These are phyloP conservation scores for Ephemerocybe angulata DNA, from an alignment of 768 basidiomycete genomes.

Conservation along the genomic window DNA sequence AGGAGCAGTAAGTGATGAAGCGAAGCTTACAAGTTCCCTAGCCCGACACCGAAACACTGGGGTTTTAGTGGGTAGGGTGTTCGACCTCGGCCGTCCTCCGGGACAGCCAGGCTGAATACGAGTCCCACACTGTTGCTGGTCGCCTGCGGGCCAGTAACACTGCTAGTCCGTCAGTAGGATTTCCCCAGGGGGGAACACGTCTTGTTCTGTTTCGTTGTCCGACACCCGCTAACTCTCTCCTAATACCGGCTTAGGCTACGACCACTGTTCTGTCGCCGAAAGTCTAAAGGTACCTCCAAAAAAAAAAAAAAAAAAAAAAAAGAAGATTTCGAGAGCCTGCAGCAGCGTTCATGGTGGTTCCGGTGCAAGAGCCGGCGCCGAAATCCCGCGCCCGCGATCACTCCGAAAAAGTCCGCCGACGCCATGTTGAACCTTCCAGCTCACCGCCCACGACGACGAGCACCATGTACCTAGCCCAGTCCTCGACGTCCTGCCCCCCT, in stretches of 20 bases:
- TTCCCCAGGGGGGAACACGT: neutral
- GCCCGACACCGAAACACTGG: neutral
- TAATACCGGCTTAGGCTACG: neutral
- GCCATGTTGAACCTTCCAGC: no score
- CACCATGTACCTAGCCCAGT: no score
- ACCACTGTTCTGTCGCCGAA: neutral
- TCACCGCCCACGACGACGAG: no score
- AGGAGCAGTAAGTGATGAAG: neutral
- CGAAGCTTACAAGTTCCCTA: slow-evolving; percentile 2
- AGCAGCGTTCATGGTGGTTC: no score
- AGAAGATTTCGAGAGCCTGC: neutral
- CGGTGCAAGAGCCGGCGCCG: no score
- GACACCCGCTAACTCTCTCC: neutral
- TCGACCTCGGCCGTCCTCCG: neutral
- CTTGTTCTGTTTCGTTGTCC: neutral
- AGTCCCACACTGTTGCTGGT: neutral
- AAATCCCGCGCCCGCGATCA: no score
- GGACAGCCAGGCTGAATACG: neutral
- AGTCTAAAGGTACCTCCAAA: neutral
- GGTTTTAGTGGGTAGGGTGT: slow-evolving; percentile 2
- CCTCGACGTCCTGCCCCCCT: no score
- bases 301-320: neutral
- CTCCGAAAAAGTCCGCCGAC: no score
- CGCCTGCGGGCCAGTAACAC: neutral
- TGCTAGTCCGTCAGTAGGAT: neutral